Conservation (phyloP, 192 early-diverging fungal species). For the Backusella westeae region DNA sequence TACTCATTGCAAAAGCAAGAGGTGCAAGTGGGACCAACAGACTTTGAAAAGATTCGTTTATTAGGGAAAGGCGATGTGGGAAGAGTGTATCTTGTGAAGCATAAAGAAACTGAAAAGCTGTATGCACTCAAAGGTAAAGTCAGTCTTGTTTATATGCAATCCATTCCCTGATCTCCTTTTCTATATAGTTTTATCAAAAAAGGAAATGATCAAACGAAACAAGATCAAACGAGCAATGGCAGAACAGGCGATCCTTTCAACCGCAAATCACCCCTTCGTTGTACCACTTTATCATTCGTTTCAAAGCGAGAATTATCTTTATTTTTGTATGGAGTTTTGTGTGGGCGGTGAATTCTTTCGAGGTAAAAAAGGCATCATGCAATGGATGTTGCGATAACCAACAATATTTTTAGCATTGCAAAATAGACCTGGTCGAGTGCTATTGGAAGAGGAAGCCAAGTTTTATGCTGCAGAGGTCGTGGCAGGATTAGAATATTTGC, state of each 20-base stretch:
- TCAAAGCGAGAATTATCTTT: constrained; percentile 83
- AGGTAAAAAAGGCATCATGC: constrained; percentile 22
- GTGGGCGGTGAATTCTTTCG: constrained; percentile 88
- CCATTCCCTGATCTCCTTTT: neutral
- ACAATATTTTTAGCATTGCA: constrained; percentile 62
- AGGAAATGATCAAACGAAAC: constrained; percentile 96
- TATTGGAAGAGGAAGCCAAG: constrained; percentile 85
- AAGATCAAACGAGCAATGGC: constrained; percentile 96
- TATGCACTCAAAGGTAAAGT: constrained; percentile 35
- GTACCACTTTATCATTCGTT: constrained; percentile 90
- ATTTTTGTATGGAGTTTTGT: constrained; percentile 91
- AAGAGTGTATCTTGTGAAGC: constrained; percentile 29
- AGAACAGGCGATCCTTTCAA: constrained; percentile 93
- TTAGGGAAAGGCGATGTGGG: constrained; percentile 33
- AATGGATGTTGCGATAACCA: neutral
- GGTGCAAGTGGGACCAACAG: constrained; percentile 2
- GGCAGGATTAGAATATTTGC: constrained; percentile 92
- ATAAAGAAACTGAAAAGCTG: constrained; percentile 22
- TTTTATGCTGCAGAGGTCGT: constrained; percentile 99
- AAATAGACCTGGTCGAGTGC: constrained; percentile 79
- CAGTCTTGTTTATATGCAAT: too few relatives aligned
- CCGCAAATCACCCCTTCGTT: constrained; percentile 87
- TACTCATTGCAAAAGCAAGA: constrained; percentile 19
- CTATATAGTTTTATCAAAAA: constrained; percentile 74
- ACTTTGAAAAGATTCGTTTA: constrained; percentile 29